These are phyloP conservation scores for Serendipita vermifera DNA, from an alignment of 768 basidiomycete genomes.

Conservation along the genomic window DNA sequence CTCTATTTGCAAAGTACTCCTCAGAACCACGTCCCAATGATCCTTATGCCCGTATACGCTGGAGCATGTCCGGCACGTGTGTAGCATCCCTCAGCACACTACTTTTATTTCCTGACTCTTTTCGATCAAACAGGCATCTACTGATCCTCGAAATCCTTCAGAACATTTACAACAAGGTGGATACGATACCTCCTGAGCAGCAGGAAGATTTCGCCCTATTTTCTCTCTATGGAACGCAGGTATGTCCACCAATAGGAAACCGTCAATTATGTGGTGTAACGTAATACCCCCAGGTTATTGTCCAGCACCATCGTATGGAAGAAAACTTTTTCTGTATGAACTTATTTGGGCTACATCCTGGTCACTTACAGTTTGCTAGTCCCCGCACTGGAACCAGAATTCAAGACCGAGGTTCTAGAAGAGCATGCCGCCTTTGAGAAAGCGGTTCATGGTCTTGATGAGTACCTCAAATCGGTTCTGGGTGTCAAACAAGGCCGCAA, in stretches of 20 bases:
- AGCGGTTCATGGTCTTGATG: not conserved
- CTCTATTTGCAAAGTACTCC: slow-evolving; percentile 6
- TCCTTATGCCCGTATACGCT: not conserved
- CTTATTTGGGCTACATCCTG: too few relatives aligned
- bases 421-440: slow-evolving; percentile 2
- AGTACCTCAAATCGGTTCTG: not conserved
- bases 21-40: slow-evolving; percentile 4
- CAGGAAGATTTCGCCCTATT: not conserved
- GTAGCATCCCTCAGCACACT: too few relatives aligned
- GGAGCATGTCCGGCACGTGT: slow-evolving; percentile 3
- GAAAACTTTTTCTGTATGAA: not conserved
- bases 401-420: not conserved
- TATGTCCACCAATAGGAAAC: not conserved
- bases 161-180: not conserved
- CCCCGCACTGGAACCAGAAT: not conserved
- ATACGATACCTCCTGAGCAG: not conserved
- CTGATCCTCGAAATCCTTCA: not conserved
- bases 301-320: not conserved
- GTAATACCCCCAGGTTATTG: not conserved
- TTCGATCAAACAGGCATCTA: too few relatives aligned
- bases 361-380: not conserved
- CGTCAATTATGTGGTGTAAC: too few relatives aligned
- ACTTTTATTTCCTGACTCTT: too few relatives aligned
- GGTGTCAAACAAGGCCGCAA: not conserved
- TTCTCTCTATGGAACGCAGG: not conserved